A percentile compares a stretch with the other conserved stretches of the same genome.
Evolutionary conservation across 75 land plant genomes (phyloP).

Genomic region (Sequoia sempervirens): DNA sequence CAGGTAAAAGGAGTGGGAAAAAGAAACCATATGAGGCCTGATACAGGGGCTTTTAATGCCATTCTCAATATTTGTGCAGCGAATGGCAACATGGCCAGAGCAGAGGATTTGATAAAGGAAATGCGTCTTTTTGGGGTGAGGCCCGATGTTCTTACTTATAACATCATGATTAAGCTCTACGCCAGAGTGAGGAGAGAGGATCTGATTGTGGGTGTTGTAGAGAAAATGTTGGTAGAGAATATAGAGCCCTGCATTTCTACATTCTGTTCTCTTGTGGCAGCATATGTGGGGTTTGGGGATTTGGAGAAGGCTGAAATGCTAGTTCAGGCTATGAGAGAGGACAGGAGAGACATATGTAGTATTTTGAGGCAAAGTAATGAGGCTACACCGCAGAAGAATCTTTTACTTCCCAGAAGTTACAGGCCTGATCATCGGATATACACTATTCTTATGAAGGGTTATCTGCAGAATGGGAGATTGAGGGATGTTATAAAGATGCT

Average conservation of each 20-base stretch:
- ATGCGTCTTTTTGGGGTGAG: constrained; percentile 15
- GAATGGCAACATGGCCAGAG: constrained; percentile 18
- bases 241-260: constrained; percentile 27
- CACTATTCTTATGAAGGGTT: constrained; percentile 46
- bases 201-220: constrained; percentile 9
- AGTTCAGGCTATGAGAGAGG: constrained; percentile 16
- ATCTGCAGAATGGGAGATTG: constrained; percentile 24
- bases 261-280: constrained; percentile 33
- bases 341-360: constrained; percentile 7
- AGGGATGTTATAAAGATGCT: constrained; percentile 32
- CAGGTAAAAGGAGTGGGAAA: not conserved
- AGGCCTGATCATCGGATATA: constrained; percentile 33
- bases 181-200: constrained; percentile 16
- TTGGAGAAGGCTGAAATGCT: constrained; percentile 21
- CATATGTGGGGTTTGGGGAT: constrained; percentile 34
- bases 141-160: constrained; percentile 41
- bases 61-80: constrained; percentile 44
- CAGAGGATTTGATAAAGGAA: constrained; percentile 18
- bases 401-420: constrained; percentile 1
- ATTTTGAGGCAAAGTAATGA: not conserved
- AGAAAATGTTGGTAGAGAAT: constrained; percentile 18
- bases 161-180: constrained; percentile 42
- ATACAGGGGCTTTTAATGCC: constrained; percentile 51
- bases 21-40: constrained; percentile 16
- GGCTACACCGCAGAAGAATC: not conserved